Conservation (phyloP, 139 green algal species). For the Chlorella sorokiniana region DNA sequence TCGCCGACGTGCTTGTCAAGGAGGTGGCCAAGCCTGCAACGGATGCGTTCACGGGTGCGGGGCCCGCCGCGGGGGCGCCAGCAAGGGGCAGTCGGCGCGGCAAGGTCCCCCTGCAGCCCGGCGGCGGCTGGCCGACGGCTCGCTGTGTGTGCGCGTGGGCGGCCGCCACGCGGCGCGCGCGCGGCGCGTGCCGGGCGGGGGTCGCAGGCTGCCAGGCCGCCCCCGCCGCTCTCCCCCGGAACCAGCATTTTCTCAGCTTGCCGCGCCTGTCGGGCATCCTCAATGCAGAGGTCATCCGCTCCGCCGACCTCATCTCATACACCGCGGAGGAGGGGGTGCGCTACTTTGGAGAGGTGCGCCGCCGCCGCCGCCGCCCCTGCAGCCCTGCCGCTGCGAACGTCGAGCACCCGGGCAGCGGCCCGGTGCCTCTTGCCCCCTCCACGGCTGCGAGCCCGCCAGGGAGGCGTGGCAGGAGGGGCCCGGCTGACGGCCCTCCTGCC, state of each 20-base stretch:
- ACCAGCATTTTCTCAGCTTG: background rate
- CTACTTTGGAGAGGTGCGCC: constrained; percentile 66
- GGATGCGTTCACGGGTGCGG: constrained; percentile 69
- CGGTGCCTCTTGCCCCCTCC: background rate
- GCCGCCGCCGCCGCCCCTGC: background rate
- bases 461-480: too few relatives aligned
- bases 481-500: background rate
- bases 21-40: constrained; percentile 94
- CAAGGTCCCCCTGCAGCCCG: too few relatives aligned
- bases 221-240: background rate
- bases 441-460: background rate
- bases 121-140: too few relatives aligned
- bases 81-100: background rate
- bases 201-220: background rate
- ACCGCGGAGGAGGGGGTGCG: constrained; percentile 93
- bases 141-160: too few relatives aligned
- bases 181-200: background rate
- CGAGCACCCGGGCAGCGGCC: background rate
- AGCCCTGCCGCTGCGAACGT: background rate
- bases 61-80: background rate
- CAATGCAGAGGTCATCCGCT: constrained; percentile 77
- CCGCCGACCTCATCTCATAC: constrained; percentile 92
- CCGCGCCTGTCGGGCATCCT: background rate
- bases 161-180: too few relatives aligned
- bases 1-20: constrained; percentile 87